These are phyloP conservation scores for Aspergillus japonicus DNA, from an alignment of 2,329 filamentous ascomycete genomes.

Conservation along the genomic window DNA sequence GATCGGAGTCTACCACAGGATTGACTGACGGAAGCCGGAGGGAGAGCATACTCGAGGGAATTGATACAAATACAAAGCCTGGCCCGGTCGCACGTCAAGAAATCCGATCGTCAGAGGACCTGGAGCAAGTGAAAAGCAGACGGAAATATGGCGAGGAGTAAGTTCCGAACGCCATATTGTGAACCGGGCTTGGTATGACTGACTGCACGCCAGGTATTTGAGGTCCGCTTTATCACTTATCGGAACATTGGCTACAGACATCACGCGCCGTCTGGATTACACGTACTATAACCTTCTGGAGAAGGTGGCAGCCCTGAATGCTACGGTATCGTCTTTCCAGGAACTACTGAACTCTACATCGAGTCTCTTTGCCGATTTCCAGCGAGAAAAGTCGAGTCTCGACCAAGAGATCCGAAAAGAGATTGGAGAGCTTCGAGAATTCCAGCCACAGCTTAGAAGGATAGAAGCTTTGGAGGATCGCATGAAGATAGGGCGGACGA, in stretches of 20 bases:
- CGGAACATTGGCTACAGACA: constrained; percentile 41
- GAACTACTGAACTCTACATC: constrained; percentile 39
- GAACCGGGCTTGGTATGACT: constrained; percentile 3
- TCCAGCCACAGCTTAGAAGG: constrained; percentile 38
- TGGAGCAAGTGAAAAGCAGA: constrained; percentile 48
- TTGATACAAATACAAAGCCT: constrained; percentile 27
- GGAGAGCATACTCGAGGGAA: constrained; percentile 29
- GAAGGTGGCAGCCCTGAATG: constrained; percentile 42
- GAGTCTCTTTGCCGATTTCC: constrained; percentile 39
- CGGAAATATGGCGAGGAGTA: constrained; percentile 79
- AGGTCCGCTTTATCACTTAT: constrained; percentile 37
- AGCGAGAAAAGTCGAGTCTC: constrained; percentile 35
- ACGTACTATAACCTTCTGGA: constrained; percentile 51
- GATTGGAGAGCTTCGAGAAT: constrained; percentile 38
- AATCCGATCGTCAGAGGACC: constrained; percentile 34
- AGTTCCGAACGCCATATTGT: constrained; percentile 43
- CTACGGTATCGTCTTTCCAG: constrained; percentile 43
- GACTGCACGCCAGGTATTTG: constrained; percentile 25
- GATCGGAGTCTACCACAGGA: constrained; percentile 32
- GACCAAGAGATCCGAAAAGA: constrained; percentile 40
- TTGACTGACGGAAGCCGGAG: constrained; percentile 27
- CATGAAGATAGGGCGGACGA: constrained; percentile 37
- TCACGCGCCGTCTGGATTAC: constrained; percentile 48
- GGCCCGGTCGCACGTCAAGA: constrained; percentile 31
- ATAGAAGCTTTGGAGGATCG: constrained; percentile 40